phyloP scores from a whole-genome alignment of 495 filamentous ascomycete species.

The Annulohypoxylon moriforme region DNA sequence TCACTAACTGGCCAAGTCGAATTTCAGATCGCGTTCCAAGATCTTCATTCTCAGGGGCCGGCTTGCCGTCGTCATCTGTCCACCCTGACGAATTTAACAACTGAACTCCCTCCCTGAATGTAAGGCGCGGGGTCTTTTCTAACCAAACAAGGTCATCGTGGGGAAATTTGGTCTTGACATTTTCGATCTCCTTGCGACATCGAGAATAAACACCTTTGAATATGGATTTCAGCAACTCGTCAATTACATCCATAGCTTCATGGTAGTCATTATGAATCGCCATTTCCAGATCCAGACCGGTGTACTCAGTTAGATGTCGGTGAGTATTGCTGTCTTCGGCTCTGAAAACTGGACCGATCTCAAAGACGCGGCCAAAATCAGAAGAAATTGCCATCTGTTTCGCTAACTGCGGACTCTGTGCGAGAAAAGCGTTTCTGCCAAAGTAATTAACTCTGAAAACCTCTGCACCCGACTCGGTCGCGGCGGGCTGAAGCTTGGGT shows the following conservation, averaged over 20 bases:
- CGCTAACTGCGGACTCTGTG: slow-evolving; percentile 91
- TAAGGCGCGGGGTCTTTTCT: slow-evolving; percentile 82
- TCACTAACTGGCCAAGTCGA: slow-evolving; percentile 82
- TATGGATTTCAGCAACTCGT: slow-evolving; percentile 86
- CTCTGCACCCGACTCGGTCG: slow-evolving; percentile 90
- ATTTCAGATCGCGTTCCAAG: slow-evolving; percentile 87
- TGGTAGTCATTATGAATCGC: slow-evolving; percentile 89
- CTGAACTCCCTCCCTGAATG: slow-evolving; percentile 80
- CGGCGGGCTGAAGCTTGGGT: slow-evolving; percentile 88
- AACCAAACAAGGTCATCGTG: slow-evolving; percentile 76
- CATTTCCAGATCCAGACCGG: slow-evolving; percentile 95
- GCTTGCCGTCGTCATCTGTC: slow-evolving; percentile 78
- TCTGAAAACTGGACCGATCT: slow-evolving; percentile 95
- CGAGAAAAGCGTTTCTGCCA: slow-evolving; percentile 85
- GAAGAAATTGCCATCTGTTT: slow-evolving; percentile 96
- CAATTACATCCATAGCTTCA: slow-evolving; percentile 84
- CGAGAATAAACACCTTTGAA: slow-evolving; percentile 80
- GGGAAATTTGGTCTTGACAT: slow-evolving; percentile 70
- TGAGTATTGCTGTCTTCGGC: slow-evolving; percentile 98
- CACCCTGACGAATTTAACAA: slow-evolving; percentile 86
- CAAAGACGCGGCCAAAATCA: slow-evolving; percentile 90
- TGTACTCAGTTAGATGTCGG: slow-evolving; percentile 95
- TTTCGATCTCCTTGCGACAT: slow-evolving; percentile 74
- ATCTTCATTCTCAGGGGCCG: slow-evolving; percentile 76
- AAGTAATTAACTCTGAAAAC: slow-evolving; percentile 98